phyloP scores from a whole-genome alignment of 305 asterid genomes.

The Ruellia speciosa region DNA sequence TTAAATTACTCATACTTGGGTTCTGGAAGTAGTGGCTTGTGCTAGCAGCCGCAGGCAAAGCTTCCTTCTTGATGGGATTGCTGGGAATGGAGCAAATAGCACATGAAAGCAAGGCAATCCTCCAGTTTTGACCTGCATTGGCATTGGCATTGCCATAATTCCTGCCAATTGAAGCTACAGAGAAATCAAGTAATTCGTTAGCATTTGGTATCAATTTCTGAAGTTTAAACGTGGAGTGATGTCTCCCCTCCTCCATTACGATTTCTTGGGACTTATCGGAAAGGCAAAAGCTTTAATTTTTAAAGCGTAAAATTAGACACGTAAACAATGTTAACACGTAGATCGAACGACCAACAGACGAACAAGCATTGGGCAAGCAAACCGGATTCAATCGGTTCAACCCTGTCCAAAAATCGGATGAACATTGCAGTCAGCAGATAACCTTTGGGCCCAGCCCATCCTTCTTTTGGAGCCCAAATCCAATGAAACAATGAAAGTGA shows the following conservation, averaged over 20 bases:
- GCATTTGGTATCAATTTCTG: too few species aligned
- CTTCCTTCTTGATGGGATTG: conserved; percentile 27
- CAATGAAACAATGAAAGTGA: too few species aligned
- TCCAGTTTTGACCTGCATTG: conserved; percentile 34
- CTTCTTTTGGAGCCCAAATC: too few species aligned
- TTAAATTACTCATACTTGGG: conserved; percentile 43
- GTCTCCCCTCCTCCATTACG: too few species aligned
- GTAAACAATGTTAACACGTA: too few species aligned
- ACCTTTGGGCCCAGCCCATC: too few species aligned
- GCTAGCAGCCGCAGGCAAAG: conserved; percentile 28
- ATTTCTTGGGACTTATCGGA: neutral
- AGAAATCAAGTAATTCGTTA: neutral
- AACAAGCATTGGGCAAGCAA: too few species aligned
- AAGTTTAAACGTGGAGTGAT: neutral
- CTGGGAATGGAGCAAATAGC: conserved; percentile 32
- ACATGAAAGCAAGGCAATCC: conserved; percentile 27
- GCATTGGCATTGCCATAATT: conserved; percentile 18
- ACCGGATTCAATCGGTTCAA: too few species aligned
- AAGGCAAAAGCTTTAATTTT: neutral
- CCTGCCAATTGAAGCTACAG: neutral
- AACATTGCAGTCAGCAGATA: too few species aligned
- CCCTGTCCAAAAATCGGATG: too few species aligned
- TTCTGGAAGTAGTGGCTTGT: conserved; percentile 57
- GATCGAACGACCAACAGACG: too few species aligned
- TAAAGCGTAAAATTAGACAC: conserved; percentile 24